Percentiles rank a stretch among this genome's conserved stretches.
Conservation (phyloP, 2,329 filamentous ascomycete species). For the Cladosporium sp. region DNA sequence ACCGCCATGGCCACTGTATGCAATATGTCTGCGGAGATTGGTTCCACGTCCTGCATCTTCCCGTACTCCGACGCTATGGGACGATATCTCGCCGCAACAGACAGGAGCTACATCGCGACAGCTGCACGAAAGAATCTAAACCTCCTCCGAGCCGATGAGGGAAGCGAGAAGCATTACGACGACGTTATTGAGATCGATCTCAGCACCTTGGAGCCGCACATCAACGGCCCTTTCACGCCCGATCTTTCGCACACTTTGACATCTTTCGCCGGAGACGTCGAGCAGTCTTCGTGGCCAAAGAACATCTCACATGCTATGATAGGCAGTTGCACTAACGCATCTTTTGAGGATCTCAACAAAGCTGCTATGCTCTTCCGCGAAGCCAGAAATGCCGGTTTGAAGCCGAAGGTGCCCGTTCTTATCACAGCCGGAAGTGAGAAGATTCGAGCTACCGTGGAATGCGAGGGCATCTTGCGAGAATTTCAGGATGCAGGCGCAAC, state of each 20-base stretch:
- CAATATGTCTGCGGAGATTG: conserved; percentile 60
- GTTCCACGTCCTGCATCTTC: conserved; percentile 86
- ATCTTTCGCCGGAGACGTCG: conserved; percentile 91
- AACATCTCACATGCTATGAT: conserved; percentile 96
- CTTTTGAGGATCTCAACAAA: conserved; percentile 87
- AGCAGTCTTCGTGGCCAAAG: conserved; percentile 92
- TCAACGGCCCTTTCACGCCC: conserved; percentile 98
- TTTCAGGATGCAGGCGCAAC: conserved; percentile 95
- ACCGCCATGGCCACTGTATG: conserved; percentile 87
- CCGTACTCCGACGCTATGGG: conserved; percentile 96
- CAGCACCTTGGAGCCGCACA: conserved; percentile 89
- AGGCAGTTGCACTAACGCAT: conserved; percentile 95
- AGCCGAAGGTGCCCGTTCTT: conserved; percentile 89
- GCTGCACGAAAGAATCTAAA: conserved; percentile 49
- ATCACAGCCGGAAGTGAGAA: conserved; percentile 97
- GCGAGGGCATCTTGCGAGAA: conserved; percentile 63
- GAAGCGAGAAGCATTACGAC: conserved; percentile 77
- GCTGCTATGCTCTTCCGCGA: conserved; percentile 88
- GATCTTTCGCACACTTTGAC: conserved; percentile 96
- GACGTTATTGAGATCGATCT: conserved; percentile 96
- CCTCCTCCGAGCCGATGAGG: conserved; percentile 75
- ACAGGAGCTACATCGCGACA: conserved; percentile 56
- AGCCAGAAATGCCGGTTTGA: conserved; percentile 87
- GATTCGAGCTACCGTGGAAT: conserved; percentile 87
- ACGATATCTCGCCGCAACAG: conserved; percentile 82